Evolutionary conservation across 2,329 filamentous ascomycete genomes (phyloP).

Genomic region (Aspergillus clavatus): DNA sequence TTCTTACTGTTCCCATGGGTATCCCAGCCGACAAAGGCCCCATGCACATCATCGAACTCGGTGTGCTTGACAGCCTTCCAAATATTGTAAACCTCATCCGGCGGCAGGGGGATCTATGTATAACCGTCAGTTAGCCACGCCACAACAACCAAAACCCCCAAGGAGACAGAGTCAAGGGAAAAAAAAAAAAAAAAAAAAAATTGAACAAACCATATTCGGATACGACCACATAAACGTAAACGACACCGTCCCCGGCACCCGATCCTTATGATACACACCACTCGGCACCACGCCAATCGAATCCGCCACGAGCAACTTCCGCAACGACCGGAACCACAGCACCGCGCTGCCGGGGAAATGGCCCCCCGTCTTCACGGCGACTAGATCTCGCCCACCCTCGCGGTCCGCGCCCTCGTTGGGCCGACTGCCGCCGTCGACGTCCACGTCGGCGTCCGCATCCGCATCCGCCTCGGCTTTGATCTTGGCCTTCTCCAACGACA

Average conservation of each 20-base stretch:
- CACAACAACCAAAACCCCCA: slow-evolving; percentile 10
- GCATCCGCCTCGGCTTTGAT: slow-evolving; percentile 2
- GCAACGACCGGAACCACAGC: slow-evolving; percentile 56
- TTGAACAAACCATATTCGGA: slow-evolving; percentile 50
- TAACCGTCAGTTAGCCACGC: slow-evolving; percentile 8
- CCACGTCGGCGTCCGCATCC: neutral
- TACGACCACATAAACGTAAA: slow-evolving; percentile 75
- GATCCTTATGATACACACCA: slow-evolving; percentile 24
- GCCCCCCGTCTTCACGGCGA: slow-evolving; percentile 66
- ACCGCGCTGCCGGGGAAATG: slow-evolving; percentile 75
- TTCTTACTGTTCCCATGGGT: slow-evolving; percentile 57
- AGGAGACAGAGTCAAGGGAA: too few species aligned
- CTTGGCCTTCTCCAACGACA: too few species aligned
- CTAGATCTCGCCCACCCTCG: too few species aligned
- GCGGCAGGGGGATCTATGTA: slow-evolving; percentile 65
- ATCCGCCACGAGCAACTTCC: slow-evolving; percentile 69
- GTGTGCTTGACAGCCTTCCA: slow-evolving; percentile 62
- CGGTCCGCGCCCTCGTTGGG: too few species aligned
- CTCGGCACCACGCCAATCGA: slow-evolving; percentile 66
- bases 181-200: slow-evolving; percentile 15
- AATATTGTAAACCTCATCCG: slow-evolving; percentile 60
- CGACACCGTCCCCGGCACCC: slow-evolving; percentile 43
- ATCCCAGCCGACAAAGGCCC: slow-evolving; percentile 61
- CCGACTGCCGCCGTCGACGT: too few species aligned
- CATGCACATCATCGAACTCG: slow-evolving; percentile 63